Base-by-base conservation (phyloP, 345 rosid genomes). In the Gossypium raimondii region DNA sequence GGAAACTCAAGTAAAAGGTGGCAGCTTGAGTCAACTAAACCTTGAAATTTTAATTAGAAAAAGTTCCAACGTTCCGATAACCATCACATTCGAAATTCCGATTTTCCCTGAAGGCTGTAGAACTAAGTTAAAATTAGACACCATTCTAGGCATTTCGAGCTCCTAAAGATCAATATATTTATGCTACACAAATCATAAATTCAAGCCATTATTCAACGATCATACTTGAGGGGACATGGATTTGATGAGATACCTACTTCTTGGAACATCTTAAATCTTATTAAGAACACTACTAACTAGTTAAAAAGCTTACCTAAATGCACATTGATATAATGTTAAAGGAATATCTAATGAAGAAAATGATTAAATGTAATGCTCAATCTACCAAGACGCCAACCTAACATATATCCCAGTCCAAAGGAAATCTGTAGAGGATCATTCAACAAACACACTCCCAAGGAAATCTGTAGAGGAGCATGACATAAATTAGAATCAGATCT, bases 401-500 rank as follows among this genome's bases (percentile, higher is more conserved):
- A 59, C 63, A 59, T 59, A 59, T 22, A 59, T 59, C 63, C 16
- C 63, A 58, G 27, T 58, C 63, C 63, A 59, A 59, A 59, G 38
- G 63, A 59, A 59, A 59, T 24, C 38, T 59, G 34, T 22, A 13
- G 34, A 59, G 17, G 17, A 59, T 24, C 64, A 59, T 59, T 16
- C 41, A 3, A 44, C 11, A 66, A 66, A 44, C 52, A 66, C 34
- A 44, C 70, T 66, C 70, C n/a, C n/a, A 66, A 11, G 10, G 55
- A 45, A 20, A 66, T 44, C 53, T 20, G 55, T 66, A 13, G 44
- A 48, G 7, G 58, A 50, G 45, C 0, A 50, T 2, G 44, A 20
- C 8, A 69, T 13, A 69, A 69, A 69, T 12, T 69, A 69, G 44
- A 50, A 48, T 69, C 44, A 69, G n/a, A 69, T 24, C 58, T 14